Evolutionary conservation across 768 basidiomycete species (phyloP), one percentile per base, ranked within the genome.

Genomic region (Kwoniella dendrophila): DNA sequence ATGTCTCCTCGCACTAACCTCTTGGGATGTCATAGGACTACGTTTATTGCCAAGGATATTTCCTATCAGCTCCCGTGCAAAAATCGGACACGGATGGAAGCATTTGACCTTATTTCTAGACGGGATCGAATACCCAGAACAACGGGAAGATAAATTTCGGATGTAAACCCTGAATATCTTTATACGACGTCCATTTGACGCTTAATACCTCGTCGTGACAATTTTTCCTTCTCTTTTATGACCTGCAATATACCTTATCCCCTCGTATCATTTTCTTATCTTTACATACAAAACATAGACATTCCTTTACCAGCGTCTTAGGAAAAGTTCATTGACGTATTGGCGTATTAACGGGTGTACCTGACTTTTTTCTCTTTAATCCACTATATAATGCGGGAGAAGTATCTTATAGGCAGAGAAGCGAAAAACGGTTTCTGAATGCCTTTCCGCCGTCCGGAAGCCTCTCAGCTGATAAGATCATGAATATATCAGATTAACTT

Each of bases 121-220:
- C 43, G 43, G 43, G 43, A 44, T 44, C n/a, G 43, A 22, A 20
- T 24, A 2, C 43, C 36, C 43, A 44, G 24, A 44, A 44, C 43
- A 44, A 8, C 43, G 43, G 43, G 43, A 44, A 44, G 43, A n/a
- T 44, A 44, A 44, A 44, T n/a, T 44, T 10, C 24, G 43, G 43
- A 44, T n/a, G n/a, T 4, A 44, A 44, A 44, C 18, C 43, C 20
- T 18, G 43, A 44, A 44, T 44, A n/a, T n/a, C n/a, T 38, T 8
- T 18, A 38, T 18, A 38, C 36, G 8, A 38, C 36, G 8, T 8
- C 8, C 18, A 38, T 18, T 38, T 18, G 8, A 38, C 36, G 8
- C 5, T 18, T 44, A 18, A 6, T 18, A 10, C 20, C 43, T 44
- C n/a, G 2, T 18, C 12, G n/a, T n/a, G n/a, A 40, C 38, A 40